These are phyloP conservation scores for Penicillium argentinense DNA, from an alignment of 495 filamentous ascomycete species.

Conservation along the genomic window DNA sequence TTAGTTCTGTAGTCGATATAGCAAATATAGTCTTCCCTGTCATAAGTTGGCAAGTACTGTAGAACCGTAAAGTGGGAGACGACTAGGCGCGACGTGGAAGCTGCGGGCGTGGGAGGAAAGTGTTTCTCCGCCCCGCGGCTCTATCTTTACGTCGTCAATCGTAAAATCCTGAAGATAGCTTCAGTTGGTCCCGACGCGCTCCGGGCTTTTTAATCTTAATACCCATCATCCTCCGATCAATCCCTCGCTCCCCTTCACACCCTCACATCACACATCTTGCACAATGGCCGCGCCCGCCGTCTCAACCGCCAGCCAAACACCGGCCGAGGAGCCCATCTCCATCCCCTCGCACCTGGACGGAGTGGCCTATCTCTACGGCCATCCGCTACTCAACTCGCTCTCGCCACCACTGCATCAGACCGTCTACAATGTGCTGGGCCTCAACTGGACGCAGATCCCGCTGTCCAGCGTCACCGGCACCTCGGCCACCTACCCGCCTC, in stretches of 20 bases:
- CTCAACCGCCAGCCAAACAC: constrained; percentile 15
- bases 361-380: constrained; percentile 48
- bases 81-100: background rate
- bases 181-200: constrained; percentile 4
- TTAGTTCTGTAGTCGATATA: background rate
- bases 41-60: too few species aligned
- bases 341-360: constrained; percentile 37
- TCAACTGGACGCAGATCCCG: constrained; percentile 62
- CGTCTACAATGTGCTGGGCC: constrained; percentile 56
- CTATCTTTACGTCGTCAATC: constrained; percentile 10
- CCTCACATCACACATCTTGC: constrained; percentile 6
- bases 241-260: background rate
- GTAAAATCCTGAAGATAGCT: constrained; percentile 7
- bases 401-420: constrained; percentile 68
- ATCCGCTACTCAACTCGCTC: constrained; percentile 65
- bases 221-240: background rate
- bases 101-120: constrained; percentile 15
- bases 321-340: constrained; percentile 39
- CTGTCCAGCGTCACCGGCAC: constrained; percentile 40
- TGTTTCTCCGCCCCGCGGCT: constrained; percentile 31
- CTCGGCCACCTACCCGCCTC: constrained; percentile 36
- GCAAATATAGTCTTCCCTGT: too few species aligned
- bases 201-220: constrained; percentile 4
- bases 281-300: constrained; percentile 24
- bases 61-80: background rate